These are phyloP conservation scores for Pulchroboletus neoregius DNA, from an alignment of 1,284 basidiomycete species.

Conservation along the genomic window DNA sequence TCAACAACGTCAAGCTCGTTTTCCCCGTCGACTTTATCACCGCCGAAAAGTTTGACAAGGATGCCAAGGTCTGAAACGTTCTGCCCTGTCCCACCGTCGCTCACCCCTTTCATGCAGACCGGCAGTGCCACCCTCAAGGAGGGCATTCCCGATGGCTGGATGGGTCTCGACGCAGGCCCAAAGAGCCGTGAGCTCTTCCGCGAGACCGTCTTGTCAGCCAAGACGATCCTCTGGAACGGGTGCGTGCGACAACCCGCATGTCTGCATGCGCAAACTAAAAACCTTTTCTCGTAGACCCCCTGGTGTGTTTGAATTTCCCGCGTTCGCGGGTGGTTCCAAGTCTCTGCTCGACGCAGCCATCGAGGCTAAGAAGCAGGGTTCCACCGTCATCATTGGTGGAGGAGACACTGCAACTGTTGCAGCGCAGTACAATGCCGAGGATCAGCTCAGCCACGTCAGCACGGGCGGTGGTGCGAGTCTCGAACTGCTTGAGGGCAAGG, in stretches of 20 bases:
- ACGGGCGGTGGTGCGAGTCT: constrained; percentile 96
- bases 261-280: not conserved
- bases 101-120: constrained; percentile 44
- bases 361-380: constrained; percentile 82
- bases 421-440: constrained; percentile 79
- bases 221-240: constrained; percentile 99
- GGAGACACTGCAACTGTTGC: constrained; percentile 93
- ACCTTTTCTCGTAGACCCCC: constrained; percentile 60
- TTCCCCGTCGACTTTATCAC: constrained; percentile 96
- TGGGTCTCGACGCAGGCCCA: constrained; percentile 89
- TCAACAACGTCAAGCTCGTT: constrained; percentile 91
- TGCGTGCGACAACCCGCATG: constrained; percentile 25
- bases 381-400: constrained; percentile 92
- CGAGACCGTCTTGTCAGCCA: constrained; percentile 79
- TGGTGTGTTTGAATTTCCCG: constrained; percentile 96
- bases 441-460: constrained; percentile 91
- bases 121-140: constrained; percentile 74
- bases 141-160: constrained; percentile 92
- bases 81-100: not conserved
- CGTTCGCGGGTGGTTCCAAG: constrained; percentile 85
- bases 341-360: constrained; percentile 84
- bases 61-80: constrained; percentile 62
- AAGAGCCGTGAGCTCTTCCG: constrained; percentile 81
- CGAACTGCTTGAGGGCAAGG: constrained; percentile 96
- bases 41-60: constrained; percentile 93